Percentiles rank a stretch among this genome's conserved stretches.
Evolutionary conservation across 2,329 filamentous ascomycete genomes (phyloP).

Genomic region (Sporothrix variecibatus): DNA sequence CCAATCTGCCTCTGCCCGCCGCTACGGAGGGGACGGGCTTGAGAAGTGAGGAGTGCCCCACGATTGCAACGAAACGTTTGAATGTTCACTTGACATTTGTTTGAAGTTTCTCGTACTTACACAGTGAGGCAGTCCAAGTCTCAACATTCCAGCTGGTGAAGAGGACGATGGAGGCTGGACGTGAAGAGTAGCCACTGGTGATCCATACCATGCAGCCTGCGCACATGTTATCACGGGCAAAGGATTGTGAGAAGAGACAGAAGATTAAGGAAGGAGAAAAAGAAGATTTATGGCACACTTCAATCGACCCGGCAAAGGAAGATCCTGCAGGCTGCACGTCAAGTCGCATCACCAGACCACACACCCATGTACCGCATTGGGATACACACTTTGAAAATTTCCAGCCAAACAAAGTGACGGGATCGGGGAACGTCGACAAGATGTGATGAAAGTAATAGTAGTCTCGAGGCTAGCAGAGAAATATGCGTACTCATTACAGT

Average conservation of each 20-base stretch:
- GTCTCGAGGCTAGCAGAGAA: background rate
- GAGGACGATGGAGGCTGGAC: background rate
- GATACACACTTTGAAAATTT: background rate
- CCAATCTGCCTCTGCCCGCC: background rate
- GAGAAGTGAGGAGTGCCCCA: background rate
- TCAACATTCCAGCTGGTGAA: background rate
- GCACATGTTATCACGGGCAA: background rate
- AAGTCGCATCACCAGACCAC: slow-evolving; percentile 21
- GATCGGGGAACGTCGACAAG: background rate
- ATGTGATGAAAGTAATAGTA: background rate
- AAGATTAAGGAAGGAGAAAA: background rate
- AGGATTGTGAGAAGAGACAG: background rate
- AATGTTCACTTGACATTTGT: background rate
- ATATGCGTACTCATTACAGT: too few species aligned
- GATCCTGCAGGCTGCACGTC: slow-evolving; percentile 14
- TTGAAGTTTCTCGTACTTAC: background rate
- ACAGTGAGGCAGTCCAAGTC: background rate
- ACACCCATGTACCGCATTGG: slow-evolving; percentile 17
- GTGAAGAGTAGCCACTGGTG: background rate
- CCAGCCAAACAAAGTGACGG: slow-evolving; percentile 16
- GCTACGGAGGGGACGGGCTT: background rate
- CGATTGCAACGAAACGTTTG: background rate
- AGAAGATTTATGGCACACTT: background rate
- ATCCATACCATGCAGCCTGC: background rate
- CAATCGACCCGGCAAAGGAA: background rate